Conservation (phyloP, 2,329 filamentous ascomycete genomes). For the Penicillium brasilianum region DNA sequence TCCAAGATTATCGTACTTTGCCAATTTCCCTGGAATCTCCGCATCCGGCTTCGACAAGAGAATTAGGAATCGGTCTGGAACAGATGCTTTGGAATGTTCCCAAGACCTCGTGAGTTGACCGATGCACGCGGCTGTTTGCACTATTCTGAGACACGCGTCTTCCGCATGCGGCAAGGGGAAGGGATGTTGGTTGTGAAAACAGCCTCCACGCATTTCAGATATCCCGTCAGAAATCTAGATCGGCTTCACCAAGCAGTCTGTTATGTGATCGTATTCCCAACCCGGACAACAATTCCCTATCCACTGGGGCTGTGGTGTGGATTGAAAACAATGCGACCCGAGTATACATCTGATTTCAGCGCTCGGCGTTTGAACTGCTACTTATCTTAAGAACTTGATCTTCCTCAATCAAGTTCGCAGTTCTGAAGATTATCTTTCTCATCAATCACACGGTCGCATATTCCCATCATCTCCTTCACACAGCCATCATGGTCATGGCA, state of each 20-base stretch:
- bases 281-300: neutral
- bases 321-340: neutral
- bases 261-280: neutral
- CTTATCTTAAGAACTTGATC: neutral
- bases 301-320: neutral
- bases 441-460: neutral
- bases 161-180: conserved; percentile 25
- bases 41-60: neutral
- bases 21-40: neutral
- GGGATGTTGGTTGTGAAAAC: neutral
- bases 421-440: neutral
- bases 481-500: conserved; percentile 23
- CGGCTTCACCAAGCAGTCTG: too few relatives aligned
- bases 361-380: neutral
- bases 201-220: neutral
- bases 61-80: neutral
- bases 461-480: neutral
- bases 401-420: neutral
- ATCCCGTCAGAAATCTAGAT: neutral
- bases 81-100: conserved; percentile 19
- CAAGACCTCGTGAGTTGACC: conserved; percentile 15
- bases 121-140: neutral
- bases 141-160: neutral
- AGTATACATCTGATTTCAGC: conserved; percentile 2
- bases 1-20: neutral